Conservation (phyloP, 148 eudicot genomes). For the Dysphania ambrosioides region DNA sequence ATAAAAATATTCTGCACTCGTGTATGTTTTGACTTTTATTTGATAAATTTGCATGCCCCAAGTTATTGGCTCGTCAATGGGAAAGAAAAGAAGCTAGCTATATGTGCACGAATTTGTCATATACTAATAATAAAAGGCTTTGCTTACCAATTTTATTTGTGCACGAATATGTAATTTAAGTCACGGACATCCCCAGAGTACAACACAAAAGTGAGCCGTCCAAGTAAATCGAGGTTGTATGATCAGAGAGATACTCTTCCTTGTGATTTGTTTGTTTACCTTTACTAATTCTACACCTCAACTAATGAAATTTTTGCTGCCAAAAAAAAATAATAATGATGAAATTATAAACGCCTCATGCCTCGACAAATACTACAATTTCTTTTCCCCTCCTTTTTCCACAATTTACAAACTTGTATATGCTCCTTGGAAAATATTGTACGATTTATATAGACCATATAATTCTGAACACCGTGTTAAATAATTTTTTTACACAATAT, state of each 20-base stretch:
- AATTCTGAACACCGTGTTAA: too few relatives aligned
- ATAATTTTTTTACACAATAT: too few relatives aligned
- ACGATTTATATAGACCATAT: too few relatives aligned
- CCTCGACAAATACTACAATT: neutral
- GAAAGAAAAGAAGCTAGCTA: neutral
- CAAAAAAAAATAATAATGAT: too few relatives aligned
- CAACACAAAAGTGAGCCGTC: conserved; percentile 20
- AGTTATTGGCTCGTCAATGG: neutral
- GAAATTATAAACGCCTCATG: too few relatives aligned
- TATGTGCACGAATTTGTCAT: conserved; percentile 14
- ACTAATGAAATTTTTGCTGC: neutral
- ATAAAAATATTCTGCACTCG: conserved; percentile 37
- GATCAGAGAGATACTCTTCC: conserved; percentile 20
- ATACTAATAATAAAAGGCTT: too few relatives aligned
- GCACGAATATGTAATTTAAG: neutral
- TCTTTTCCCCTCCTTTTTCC: too few relatives aligned
- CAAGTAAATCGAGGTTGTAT: conserved; percentile 20
- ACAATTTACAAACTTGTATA: too few relatives aligned
- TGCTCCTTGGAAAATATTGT: too few relatives aligned
- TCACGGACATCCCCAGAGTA: conserved; percentile 41
- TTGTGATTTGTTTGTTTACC: conserved; percentile 28
- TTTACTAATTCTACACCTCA: neutral
- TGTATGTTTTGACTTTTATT: conserved; percentile 18
- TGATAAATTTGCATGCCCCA: conserved; percentile 14
- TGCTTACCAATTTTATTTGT: neutral